Evolutionary conservation across 2,329 filamentous ascomycete species (phyloP).

Genomic region (Calonectria honghensis): DNA sequence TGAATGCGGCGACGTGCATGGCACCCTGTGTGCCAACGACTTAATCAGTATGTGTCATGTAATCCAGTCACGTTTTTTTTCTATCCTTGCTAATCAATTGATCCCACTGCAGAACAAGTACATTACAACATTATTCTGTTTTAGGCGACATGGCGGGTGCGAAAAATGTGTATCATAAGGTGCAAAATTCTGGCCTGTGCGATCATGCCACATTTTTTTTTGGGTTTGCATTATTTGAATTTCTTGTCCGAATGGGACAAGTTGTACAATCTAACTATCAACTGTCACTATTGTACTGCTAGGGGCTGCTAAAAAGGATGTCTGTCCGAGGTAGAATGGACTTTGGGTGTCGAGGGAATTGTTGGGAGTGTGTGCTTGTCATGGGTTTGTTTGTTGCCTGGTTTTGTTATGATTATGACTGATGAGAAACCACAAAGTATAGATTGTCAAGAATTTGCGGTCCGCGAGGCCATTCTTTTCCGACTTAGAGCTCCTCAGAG

Average conservation of each 20-base stretch:
- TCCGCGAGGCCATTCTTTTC: neutral
- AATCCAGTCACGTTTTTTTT: neutral
- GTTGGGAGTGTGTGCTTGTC: neutral
- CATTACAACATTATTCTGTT: slow-evolving; percentile 57
- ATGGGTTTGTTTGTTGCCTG: neutral
- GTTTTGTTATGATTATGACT: slow-evolving; percentile 19
- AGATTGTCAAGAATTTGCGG: neutral
- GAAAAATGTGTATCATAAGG: neutral
- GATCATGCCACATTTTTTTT: neutral
- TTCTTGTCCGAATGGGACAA: neutral
- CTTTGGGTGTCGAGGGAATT: neutral
- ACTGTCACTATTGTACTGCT: slow-evolving; percentile 16
- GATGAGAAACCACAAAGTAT: slow-evolving; percentile 20
- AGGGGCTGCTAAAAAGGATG: neutral
- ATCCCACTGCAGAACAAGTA: slow-evolving; percentile 43
- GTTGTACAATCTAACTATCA: slow-evolving; percentile 1
- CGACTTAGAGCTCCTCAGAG: slow-evolving; percentile 35
- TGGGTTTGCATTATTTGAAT: neutral
- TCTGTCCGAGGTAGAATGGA: neutral
- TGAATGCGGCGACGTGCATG: slow-evolving; percentile 45
- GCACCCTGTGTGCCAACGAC: slow-evolving; percentile 46
- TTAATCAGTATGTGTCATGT: slow-evolving; percentile 48
- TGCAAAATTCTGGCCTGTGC: neutral
- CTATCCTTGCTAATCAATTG: neutral
- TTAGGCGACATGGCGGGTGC: slow-evolving; percentile 5